These are phyloP conservation scores for Haplographium delicatum DNA, from an alignment of 495 filamentous ascomycete species.

Conservation along the genomic window DNA sequence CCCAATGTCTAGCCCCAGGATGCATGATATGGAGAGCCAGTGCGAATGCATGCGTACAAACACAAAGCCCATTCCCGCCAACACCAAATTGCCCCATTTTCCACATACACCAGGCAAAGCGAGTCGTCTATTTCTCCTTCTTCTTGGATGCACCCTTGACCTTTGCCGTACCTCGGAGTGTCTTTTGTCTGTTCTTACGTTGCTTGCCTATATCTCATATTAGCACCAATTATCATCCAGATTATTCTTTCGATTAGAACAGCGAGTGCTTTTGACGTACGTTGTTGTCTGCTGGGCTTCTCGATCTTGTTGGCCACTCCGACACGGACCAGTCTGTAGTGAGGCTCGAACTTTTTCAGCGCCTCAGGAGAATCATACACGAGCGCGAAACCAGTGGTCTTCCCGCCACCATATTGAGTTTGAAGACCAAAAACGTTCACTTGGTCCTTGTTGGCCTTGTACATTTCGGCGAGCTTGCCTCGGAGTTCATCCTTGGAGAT, in stretches of 20 bases:
- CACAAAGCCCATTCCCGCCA: constrained; percentile 18
- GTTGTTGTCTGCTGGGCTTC: constrained; percentile 94
- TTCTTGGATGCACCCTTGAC: constrained; percentile 78
- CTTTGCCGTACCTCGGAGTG: constrained; percentile 93
- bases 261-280: constrained; percentile 70
- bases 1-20: constrained; percentile 14
- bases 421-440: constrained; percentile 96
- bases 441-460: constrained; percentile 96
- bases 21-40: constrained; percentile 19
- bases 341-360: constrained; percentile 99
- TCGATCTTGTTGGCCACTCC: constrained; percentile 89
- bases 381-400: constrained; percentile 97
- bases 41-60: constrained; percentile 24
- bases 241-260: no score
- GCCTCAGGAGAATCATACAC: constrained; percentile 96
- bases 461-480: constrained; percentile 85
- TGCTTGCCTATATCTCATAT: constrained; percentile 77
- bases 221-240: constrained; percentile 8
- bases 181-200: constrained; percentile 99
- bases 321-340: constrained; percentile 91
- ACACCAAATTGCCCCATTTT: constrained; percentile 19
- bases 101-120: constrained; percentile 16
- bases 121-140: constrained; percentile 45
- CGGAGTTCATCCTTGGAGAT: constrained; percentile 99
- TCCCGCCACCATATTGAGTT: constrained; percentile 98